Evolutionary conservation across 208 protist species (phyloP).

Genomic region (Trypanosoma grayi): DNA sequence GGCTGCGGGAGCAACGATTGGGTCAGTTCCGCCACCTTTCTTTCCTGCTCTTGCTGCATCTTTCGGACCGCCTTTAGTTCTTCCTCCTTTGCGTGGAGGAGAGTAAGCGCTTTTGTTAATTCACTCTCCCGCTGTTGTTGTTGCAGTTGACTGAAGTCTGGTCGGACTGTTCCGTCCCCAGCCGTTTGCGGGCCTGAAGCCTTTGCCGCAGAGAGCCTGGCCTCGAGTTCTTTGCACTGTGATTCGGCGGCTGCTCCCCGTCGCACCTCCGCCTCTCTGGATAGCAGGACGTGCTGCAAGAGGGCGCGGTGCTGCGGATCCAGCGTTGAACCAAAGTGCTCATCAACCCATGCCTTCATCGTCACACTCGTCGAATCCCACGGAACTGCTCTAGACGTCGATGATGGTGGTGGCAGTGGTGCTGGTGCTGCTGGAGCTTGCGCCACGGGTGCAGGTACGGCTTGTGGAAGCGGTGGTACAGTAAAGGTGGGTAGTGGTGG

Average conservation of each 20-base stretch:
- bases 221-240: slow-evolving; percentile 22
- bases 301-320: slow-evolving; percentile 29
- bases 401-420: slow-evolving; percentile 12
- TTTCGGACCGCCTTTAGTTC: slow-evolving; percentile 10
- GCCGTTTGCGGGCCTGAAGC: neutral
- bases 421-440: slow-evolving; percentile 8
- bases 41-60: slow-evolving; percentile 13
- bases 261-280: slow-evolving; percentile 25
- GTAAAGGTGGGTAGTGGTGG: slow-evolving; percentile 9
- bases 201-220: neutral
- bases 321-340: slow-evolving; percentile 17
- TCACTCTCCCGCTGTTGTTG: slow-evolving; percentile 2
- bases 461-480: slow-evolving; percentile 8
- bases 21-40: slow-evolving; percentile 4
- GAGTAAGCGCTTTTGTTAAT: neutral
- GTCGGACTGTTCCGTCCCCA: neutral
- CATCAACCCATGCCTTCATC: slow-evolving; percentile 24
- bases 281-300: slow-evolving; percentile 27
- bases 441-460: slow-evolving; percentile 2
- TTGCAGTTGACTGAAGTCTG: neutral
- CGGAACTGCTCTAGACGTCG: neutral
- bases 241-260: slow-evolving; percentile 24
- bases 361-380: neutral
- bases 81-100: slow-evolving; percentile 12
- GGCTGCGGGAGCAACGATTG: neutral